Percentiles rank a stretch among this genome's conserved stretches.
phyloP scores from a whole-genome alignment of 495 filamentous ascomycete genomes.

The Terfezia boudieri region DNA sequence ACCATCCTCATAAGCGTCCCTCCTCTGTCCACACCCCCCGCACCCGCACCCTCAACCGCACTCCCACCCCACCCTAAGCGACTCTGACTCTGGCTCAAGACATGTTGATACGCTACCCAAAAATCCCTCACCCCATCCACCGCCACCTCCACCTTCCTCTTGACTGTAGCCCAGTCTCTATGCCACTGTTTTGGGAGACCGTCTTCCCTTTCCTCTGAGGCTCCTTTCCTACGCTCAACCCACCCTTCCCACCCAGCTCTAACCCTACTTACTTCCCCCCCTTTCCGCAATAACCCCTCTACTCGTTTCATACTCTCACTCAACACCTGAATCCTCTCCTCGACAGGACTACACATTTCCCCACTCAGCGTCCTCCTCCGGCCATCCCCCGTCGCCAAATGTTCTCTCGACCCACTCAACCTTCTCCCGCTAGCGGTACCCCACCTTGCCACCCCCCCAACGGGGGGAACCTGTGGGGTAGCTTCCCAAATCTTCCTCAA shows the following conservation, averaged over 20 bases:
- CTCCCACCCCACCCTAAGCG: neutral
- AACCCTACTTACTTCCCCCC: neutral
- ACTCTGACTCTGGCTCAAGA: neutral
- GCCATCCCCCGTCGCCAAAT: neutral
- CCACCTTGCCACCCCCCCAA: neutral
- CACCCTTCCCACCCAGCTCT: neutral
- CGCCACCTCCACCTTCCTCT: neutral
- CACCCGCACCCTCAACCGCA: neutral
- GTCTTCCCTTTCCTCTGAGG: neutral
- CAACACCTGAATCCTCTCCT: neutral
- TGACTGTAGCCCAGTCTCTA: neutral
- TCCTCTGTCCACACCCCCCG: neutral
- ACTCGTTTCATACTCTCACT: neutral
- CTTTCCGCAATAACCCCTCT: neutral
- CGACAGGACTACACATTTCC: neutral
- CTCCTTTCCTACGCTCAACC: neutral
- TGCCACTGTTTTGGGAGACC: neutral
- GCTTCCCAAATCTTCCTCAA: neutral
- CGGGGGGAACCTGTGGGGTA: neutral
- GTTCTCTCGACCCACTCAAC: neutral
- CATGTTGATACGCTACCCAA: neutral
- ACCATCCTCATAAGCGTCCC: neutral
- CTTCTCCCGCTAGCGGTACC: neutral
- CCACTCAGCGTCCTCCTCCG: neutral
- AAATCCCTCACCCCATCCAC: neutral